These are phyloP conservation scores for Colletotrichum kahawae DNA, from an alignment of 2,329 filamentous ascomycete genomes.

Conservation along the genomic window DNA sequence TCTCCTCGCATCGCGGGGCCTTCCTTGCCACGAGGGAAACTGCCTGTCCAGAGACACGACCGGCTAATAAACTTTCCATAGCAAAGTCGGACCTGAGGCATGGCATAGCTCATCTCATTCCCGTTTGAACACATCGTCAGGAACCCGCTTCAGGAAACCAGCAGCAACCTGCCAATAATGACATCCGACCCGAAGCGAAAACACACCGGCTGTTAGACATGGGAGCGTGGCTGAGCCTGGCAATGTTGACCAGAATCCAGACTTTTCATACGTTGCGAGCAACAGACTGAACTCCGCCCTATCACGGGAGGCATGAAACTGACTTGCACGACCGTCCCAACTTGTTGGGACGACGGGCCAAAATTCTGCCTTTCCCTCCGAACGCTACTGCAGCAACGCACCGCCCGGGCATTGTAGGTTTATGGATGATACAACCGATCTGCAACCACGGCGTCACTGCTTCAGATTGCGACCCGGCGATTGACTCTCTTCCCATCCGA, in stretches of 20 bases:
- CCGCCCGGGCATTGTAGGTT: conserved; percentile 12
- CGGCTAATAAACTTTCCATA: background rate
- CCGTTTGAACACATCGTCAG: background rate
- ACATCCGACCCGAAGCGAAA: background rate
- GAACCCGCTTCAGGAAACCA: background rate
- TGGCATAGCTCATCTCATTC: conserved; percentile 12
- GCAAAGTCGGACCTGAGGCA: background rate
- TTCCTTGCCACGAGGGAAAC: background rate
- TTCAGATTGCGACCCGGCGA: background rate
- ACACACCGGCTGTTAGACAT: background rate
- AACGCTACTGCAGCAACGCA: background rate
- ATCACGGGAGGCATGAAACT: conserved; percentile 6
- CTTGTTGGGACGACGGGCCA: conserved; percentile 9
- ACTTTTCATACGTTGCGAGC: background rate
- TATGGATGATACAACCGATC: conserved; percentile 18
- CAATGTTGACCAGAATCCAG: background rate
- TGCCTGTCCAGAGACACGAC: background rate
- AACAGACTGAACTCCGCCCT: conserved; percentile 3
- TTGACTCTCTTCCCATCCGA: background rate
- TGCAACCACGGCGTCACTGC: conserved; percentile 19
- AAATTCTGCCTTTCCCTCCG: background rate
- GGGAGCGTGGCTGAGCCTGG: background rate
- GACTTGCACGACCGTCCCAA: conserved; percentile 11
- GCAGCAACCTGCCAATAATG: background rate
- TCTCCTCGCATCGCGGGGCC: background rate